Percentiles rank a stretch among this genome's conserved stretches.
phyloP scores from a whole-genome alignment of 805 yeast genomes.

The Dipodascus albidus region DNA sequence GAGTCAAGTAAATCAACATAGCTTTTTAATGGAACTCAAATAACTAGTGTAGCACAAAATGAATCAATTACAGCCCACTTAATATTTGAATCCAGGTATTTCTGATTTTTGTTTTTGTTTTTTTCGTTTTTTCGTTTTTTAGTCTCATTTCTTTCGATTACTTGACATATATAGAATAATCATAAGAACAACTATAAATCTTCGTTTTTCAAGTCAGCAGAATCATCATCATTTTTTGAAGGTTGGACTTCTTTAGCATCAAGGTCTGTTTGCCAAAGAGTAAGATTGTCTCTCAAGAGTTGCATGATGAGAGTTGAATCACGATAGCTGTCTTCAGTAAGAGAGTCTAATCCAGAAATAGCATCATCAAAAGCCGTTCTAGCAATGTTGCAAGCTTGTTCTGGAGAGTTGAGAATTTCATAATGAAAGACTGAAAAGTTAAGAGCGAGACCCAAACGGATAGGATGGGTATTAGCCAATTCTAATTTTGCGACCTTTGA shows the following conservation, averaged over 20 bases:
- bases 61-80: not conserved
- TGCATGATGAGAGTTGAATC: conserved; percentile 99
- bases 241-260: conserved; percentile 6
- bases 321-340: conserved; percentile 96
- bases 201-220: not conserved
- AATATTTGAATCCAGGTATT: too few relatives aligned
- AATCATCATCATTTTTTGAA: not conserved
- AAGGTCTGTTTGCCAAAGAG: conserved; percentile 83
- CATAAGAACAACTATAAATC: not conserved
- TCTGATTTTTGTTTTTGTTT: too few relatives aligned
- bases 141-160: too few relatives aligned
- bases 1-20: not conserved
- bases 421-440: conserved; percentile 97
- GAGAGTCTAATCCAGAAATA: conserved; percentile 94
- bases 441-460: conserved; percentile 93
- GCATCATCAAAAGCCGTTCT: conserved; percentile 99
- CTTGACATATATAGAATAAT: not conserved
- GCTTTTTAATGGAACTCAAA: too few relatives aligned
- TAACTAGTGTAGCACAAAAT: not conserved
- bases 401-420: conserved; percentile 96
- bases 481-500: conserved; percentile 95
- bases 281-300: conserved; percentile 94
- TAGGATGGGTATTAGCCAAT: conserved; percentile 97
- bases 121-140: too few relatives aligned
- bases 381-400: conserved; percentile 97